Percentiles rank a stretch among this genome's conserved stretches.
These are phyloP conservation scores for Chaetomiaceae sp. DNA, from an alignment of 2,329 filamentous ascomycete species.

Conservation along the genomic window DNA sequence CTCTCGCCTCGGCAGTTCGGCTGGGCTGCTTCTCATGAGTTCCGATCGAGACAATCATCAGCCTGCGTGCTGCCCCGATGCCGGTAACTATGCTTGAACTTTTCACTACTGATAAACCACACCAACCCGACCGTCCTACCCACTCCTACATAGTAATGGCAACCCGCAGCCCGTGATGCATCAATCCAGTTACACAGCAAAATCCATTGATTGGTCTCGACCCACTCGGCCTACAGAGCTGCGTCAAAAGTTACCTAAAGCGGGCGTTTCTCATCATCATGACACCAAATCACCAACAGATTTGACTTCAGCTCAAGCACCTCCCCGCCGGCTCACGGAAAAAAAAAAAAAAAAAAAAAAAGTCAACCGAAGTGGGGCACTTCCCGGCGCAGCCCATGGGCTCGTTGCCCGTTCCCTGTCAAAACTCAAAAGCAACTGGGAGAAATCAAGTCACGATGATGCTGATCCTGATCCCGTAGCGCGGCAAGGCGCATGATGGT, in stretches of 20 bases:
- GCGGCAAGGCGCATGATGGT: too few species aligned
- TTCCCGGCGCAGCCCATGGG: too few species aligned
- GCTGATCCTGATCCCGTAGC: not conserved
- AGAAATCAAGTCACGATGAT: constrained; percentile 4
- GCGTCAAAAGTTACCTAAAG: constrained; percentile 2
- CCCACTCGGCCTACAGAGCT: not conserved
- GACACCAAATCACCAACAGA: not conserved
- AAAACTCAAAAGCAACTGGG: not conserved
- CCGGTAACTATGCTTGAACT: too few species aligned
- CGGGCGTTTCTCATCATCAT: not conserved
- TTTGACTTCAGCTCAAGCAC: not conserved
- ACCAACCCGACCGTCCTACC: too few species aligned
- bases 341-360: not conserved
- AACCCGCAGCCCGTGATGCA: not conserved
- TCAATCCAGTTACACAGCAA: not conserved
- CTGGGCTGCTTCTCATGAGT: not conserved
- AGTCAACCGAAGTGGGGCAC: not conserved
- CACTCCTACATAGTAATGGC: too few species aligned
- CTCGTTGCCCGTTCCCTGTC: too few species aligned
- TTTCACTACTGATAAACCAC: too few species aligned
- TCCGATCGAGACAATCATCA: too few species aligned
- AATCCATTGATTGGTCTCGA: not conserved
- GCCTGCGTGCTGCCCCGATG: too few species aligned
- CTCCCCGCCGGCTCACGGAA: not conserved
- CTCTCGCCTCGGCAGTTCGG: not conserved